phyloP scores from a whole-genome alignment of 305 asterid species.

The Plantago lanceolata region DNA sequence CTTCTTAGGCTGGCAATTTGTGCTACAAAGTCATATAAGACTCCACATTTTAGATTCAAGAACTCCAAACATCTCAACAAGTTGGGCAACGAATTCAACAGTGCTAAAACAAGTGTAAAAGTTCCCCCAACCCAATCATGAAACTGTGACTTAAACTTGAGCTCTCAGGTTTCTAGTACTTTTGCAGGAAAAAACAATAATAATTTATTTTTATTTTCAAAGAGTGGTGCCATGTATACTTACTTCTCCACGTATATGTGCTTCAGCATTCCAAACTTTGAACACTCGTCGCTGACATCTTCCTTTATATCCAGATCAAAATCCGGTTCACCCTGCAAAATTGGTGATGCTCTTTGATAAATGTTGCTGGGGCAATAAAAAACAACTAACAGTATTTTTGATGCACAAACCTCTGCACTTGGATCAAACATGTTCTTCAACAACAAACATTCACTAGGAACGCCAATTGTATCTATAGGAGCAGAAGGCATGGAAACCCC shows the following conservation, averaged over 20 bases:
- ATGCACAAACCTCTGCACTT: slow-evolving; percentile 44
- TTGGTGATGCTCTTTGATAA: slow-evolving; percentile 8
- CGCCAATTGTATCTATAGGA: slow-evolving; percentile 41
- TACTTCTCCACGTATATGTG: slow-evolving; percentile 68
- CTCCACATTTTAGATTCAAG: too few relatives aligned
- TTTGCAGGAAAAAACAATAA: too few relatives aligned
- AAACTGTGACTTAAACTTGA: too few relatives aligned
- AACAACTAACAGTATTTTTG: neutral
- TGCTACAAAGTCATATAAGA: too few relatives aligned
- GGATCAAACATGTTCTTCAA: slow-evolving; percentile 80
- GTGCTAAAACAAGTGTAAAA: too few relatives aligned
- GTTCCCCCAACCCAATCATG: too few relatives aligned
- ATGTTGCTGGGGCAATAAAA: slow-evolving; percentile 6
- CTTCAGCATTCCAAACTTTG: slow-evolving; percentile 54
- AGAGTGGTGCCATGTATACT: slow-evolving; percentile 22
- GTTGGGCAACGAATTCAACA: too few relatives aligned
- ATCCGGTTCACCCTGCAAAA: slow-evolving; percentile 54
- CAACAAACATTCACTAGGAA: slow-evolving; percentile 70
- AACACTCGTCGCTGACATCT: slow-evolving; percentile 60
- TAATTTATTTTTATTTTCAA: neutral
- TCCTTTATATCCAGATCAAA: slow-evolving; percentile 74
- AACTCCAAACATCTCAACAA: too few relatives aligned
- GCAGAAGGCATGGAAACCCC: slow-evolving; percentile 39
- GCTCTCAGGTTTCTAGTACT: too few relatives aligned
- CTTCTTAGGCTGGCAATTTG: too few relatives aligned